phyloP scores from a whole-genome alignment of 306 rosid genomes.

The Neltuma alba region DNA sequence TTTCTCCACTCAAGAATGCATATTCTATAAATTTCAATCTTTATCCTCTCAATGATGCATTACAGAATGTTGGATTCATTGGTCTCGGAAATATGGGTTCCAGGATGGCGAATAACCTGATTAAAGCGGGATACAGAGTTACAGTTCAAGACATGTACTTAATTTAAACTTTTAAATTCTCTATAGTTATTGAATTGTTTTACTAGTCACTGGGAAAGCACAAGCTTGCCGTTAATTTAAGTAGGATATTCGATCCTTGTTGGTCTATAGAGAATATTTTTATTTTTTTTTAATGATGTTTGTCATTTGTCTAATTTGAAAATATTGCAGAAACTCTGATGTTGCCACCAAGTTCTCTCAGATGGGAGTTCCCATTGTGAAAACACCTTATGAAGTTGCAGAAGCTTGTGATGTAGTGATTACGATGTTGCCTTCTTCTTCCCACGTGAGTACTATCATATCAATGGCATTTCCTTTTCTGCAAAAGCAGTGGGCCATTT shows the following conservation, averaged over 20 bases:
- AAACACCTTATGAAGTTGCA: constrained; percentile 80
- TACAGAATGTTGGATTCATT: constrained; percentile 92
- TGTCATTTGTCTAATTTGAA: constrained; percentile 14
- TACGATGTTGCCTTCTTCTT: constrained; percentile 92
- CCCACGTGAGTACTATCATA: constrained; percentile 67
- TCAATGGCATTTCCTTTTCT: constrained; percentile 4
- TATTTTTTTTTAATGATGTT: background rate
- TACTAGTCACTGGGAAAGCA: constrained; percentile 2
- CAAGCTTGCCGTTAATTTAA: constrained; percentile 12
- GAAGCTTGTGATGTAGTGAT: constrained; percentile 87
- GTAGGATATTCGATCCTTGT: constrained; percentile 17
- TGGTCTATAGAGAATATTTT: background rate
- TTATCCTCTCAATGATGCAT: constrained; percentile 36
- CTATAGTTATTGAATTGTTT: constrained; percentile 22
- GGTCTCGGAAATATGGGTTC: constrained; percentile 99
- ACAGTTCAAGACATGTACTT: constrained; percentile 83
- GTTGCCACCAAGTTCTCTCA: constrained; percentile 62
- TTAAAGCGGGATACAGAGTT: constrained; percentile 81
- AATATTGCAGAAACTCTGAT: constrained; percentile 61
- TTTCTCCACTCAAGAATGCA: constrained; percentile 34
- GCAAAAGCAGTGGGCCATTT: background rate
- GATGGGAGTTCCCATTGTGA: constrained; percentile 67
- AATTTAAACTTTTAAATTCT: constrained; percentile 36
- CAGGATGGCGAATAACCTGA: constrained; percentile 85
- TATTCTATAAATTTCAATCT: constrained; percentile 19